Evolutionary conservation across 176 grass and related monocot species (phyloP), one percentile per base, ranked within the genome.

Genomic region (Cenchrus purpureus): DNA sequence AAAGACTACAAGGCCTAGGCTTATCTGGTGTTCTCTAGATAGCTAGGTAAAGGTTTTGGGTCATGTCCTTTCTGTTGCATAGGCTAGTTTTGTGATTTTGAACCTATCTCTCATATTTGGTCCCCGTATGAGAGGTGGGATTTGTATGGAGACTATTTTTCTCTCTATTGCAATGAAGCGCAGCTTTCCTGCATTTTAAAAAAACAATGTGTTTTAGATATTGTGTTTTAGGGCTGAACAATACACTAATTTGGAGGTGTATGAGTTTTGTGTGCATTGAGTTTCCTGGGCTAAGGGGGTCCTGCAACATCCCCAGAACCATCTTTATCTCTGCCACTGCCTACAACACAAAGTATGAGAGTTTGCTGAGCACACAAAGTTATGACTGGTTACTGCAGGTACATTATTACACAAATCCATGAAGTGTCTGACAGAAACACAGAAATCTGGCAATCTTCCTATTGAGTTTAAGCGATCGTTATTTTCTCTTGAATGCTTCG

Each of bases 381-480:
- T 62, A 71, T 64, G 55, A 51, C 71, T 61, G 42, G 29, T 61
- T 85, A 53, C 14, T 76, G 12, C 53, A 62, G 51, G 56, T 74
- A 57, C 53, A 80, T 52, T 84, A 16, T 81, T 76, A 52, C 15
- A 69, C 57, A 85, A 51, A 22, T 29, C 4, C 0, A 44, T 65
- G 43, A 42, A 81, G 71, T 70, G 6, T 85, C 40, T 70, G 74
- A 71, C 46, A 48, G 14, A 81, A 60, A n/a, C 62, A 68, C n/a
- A 52, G 7, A 40, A 85, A 69, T 42, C 61, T 60, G n/a, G 22
- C 15, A 34, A 17, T 81, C 44, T 15, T 69, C 25, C 43, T 53
- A 15, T 4, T 62, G 14, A 13, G 61, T 78, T 68, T 79, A 61
- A 10, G 22, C n/a, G 3, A 74, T 48, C 70, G 74, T 44, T 83